Conservation (phyloP, 2,329 filamentous ascomycete species). For the Sclerotinia subarctica region DNA sequence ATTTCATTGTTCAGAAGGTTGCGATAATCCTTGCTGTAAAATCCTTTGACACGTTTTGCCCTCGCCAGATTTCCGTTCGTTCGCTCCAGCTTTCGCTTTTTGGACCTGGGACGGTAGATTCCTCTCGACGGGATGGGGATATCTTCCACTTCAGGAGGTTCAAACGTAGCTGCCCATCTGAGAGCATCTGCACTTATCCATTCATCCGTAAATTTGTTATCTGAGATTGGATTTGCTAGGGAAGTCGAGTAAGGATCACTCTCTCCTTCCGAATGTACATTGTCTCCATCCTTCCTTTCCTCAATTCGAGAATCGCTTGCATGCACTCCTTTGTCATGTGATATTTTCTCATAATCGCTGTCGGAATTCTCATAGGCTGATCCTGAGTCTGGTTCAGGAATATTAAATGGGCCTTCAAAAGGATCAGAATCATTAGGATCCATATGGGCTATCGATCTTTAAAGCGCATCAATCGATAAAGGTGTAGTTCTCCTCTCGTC, state of each 20-base stretch:
- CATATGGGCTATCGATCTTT: constrained; percentile 26
- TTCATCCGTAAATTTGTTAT: constrained; percentile 19
- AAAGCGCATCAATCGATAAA: constrained; percentile 24
- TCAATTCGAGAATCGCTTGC: not conserved
- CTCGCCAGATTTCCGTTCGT: constrained; percentile 23
- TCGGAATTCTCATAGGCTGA: constrained; percentile 34
- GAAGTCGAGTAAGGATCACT: constrained; percentile 7
- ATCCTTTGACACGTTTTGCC: constrained; percentile 39
- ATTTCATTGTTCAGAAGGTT: constrained; percentile 56
- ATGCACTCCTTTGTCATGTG: constrained; percentile 22
- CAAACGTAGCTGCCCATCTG: constrained; percentile 34
- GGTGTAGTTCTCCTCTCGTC: constrained; percentile 16
- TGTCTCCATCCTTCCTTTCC: not conserved
- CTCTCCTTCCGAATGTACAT: constrained; percentile 2
- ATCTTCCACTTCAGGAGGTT: constrained; percentile 29
- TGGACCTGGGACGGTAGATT: not conserved
- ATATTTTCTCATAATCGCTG: constrained; percentile 21
- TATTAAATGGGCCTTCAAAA: not conserved
- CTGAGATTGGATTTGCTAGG: constrained; percentile 1
- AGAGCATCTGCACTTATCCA: constrained; percentile 26
- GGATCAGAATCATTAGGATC: constrained; percentile 26
- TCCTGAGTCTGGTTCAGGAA: constrained; percentile 31
- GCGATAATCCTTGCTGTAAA: constrained; percentile 50
- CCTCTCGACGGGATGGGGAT: constrained; percentile 29
- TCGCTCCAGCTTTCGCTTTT: constrained; percentile 28